Conservation (phyloP, 176 grass and related monocot species). For the Saccharum spontaneum region DNA sequence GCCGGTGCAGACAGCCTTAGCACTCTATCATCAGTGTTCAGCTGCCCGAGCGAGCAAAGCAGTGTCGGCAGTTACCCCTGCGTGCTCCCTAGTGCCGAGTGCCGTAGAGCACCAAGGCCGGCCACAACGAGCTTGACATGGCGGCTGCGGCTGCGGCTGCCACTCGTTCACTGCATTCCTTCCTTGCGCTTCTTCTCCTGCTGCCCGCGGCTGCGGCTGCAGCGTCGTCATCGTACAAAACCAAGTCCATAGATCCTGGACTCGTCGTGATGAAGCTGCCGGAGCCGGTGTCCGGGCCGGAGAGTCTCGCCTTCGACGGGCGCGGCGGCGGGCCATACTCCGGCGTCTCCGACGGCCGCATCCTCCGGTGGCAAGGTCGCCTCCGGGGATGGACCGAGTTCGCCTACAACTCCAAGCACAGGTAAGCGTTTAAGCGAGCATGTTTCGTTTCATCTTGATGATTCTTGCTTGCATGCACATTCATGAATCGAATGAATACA, state of each 20-base stretch:
- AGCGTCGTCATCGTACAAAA: background rate
- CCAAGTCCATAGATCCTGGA: conserved; percentile 37
- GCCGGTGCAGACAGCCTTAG: no score
- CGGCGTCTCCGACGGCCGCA: conserved; percentile 77
- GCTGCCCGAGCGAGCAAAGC: background rate
- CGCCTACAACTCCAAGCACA: conserved; percentile 61
- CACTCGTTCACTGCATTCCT: background rate
- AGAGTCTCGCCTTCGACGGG: conserved; percentile 84
- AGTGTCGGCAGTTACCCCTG: background rate
- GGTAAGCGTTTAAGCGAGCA: background rate
- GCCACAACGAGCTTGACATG: background rate
- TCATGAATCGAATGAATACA: no score
- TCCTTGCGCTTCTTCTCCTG: conserved; percentile 18
- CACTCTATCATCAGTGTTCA: background rate
- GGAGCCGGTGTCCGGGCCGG: conserved; percentile 54
- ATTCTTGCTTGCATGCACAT: no score
- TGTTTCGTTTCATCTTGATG: background rate
- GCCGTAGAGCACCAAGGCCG: background rate
- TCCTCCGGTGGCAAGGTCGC: conserved; percentile 60
- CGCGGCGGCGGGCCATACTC: conserved; percentile 64
- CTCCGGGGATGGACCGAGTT: conserved; percentile 58
- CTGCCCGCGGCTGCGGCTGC: background rate
- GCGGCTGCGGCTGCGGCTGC: background rate
- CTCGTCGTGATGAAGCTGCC: conserved; percentile 46
- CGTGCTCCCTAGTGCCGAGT: background rate